Base-by-base conservation (phyloP, 352 stramenopile species). In the Nothophytophthora sp. region DNA sequence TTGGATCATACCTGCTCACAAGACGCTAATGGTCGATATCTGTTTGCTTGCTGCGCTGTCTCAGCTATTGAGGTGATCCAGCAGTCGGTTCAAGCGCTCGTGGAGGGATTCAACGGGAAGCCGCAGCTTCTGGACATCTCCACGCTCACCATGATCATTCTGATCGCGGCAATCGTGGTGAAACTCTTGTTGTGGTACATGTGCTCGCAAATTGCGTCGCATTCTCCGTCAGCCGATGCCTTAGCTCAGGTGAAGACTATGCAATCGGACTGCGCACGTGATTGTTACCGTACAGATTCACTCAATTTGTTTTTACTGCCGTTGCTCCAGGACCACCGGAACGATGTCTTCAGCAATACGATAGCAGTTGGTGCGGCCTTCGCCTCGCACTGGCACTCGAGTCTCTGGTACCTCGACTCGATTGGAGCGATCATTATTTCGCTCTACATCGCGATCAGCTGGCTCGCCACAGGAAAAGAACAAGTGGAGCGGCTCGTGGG, bases 261-360 rank as follows among this genome's bases (percentile, higher is more conserved):
- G 41, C 75, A 84, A n/a, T n/a, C n/a, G n/a, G n/a, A n/a, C n/a
- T 7, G n/a, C n/a, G n/a, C n/a, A n/a, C n/a, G n/a, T n/a, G n/a
- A n/a, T n/a, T n/a, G n/a, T n/a, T n/a, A n/a, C n/a, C n/a, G n/a
- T n/a, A n/a, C n/a, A n/a, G n/a, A n/a, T n/a, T n/a, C n/a, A n/a
- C n/a, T n/a, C n/a, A n/a, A n/a, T n/a, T n/a, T n/a, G n/a, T n/a
- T n/a, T n/a, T n/a, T n/a, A n/a, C n/a, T n/a, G n/a, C n/a, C n/a
- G n/a, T n/a, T n/a, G n/a, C n/a, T n/a, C 44, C 82, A 97, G 68
- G 93, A 98, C 82, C 96, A 98, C 67, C 88, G 86, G 63, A 98
- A 98, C 68, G 95, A 98, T 72, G 86, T 84, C 22, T 53, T 98
- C 3, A 94, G 72, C 59, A 98, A 98, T 59, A 80, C 70, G 30